These are phyloP conservation scores for Casaregolazyma suthepensis DNA, from an alignment of 1,139 yeast genomes.

Conservation along the genomic window DNA sequence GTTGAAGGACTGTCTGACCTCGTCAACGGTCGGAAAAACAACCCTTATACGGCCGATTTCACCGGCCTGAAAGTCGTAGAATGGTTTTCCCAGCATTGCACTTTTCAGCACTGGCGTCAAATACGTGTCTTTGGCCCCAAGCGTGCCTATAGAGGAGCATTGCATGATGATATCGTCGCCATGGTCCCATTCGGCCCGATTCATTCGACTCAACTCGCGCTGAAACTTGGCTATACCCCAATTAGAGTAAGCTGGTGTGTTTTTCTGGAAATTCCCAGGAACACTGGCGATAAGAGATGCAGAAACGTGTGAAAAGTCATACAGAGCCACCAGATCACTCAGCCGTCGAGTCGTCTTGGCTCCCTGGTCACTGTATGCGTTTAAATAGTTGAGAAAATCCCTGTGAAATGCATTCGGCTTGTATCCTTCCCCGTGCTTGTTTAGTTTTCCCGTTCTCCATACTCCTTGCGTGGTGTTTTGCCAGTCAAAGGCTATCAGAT, in stretches of 20 bases:
- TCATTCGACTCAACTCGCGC: conserved; percentile 12
- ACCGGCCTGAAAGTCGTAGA: conserved; percentile 4
- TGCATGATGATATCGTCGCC: conserved; percentile 21
- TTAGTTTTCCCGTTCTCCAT: conserved; percentile 28
- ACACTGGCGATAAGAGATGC: conserved; percentile 30
- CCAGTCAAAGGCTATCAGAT: conserved; percentile 32
- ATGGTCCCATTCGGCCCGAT: neutral
- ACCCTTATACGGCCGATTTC: conserved; percentile 9
- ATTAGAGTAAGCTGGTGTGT: conserved; percentile 13
- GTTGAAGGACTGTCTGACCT: conserved; percentile 26
- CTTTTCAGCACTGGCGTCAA: conserved; percentile 18
- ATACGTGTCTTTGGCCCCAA: conserved; percentile 24
- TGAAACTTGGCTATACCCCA: conserved; percentile 26
- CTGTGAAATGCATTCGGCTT: conserved; percentile 18
- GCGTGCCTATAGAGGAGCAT: conserved; percentile 29
- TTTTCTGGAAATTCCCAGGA: conserved; percentile 26
- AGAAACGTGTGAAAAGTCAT: conserved; percentile 26
- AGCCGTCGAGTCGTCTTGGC: conserved; percentile 14
- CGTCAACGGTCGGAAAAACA: conserved; percentile 30
- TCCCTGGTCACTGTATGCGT: conserved; percentile 20
- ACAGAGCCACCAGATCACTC: conserved; percentile 14
- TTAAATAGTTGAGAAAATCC: conserved; percentile 26
- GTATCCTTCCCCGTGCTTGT: neutral
- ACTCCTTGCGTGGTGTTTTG: conserved; percentile 30
- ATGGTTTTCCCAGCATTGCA: conserved; percentile 20